A percentile compares a stretch with the other conserved stretches of the same genome.
Conservation (phyloP, 164 flowering plant species). For the Magnolia kwangsiensis region DNA sequence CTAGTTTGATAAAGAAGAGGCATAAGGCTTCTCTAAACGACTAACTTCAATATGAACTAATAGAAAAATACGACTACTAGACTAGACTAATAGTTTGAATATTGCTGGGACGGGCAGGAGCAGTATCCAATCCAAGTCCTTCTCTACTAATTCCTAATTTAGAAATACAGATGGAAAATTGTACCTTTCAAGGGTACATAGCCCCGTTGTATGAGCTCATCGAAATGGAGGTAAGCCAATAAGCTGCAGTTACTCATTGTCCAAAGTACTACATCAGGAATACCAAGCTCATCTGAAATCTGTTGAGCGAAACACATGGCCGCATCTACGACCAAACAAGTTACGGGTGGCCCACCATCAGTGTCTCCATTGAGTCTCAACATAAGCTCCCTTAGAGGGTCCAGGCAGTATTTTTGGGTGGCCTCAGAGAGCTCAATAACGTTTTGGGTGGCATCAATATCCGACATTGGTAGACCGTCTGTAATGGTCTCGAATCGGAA, state of each 20-base stretch:
- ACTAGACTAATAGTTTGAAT: too few species aligned
- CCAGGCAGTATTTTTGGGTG: conserved; percentile 14
- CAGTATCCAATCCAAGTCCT: too few species aligned
- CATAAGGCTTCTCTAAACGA: too few species aligned
- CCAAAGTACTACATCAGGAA: conserved; percentile 38
- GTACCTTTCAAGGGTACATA: conserved; percentile 14
- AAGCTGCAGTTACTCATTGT: conserved; percentile 43
- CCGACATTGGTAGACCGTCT: conserved; percentile 37
- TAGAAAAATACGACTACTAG: too few species aligned
- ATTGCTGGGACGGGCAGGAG: too few species aligned
- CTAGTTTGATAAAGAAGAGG: too few species aligned
- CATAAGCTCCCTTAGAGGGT: conserved; percentile 26
- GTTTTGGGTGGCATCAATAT: conserved; percentile 27
- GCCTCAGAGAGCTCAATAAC: conserved; percentile 7
- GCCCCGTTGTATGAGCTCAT: conserved; percentile 27
- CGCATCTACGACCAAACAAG: conserved; percentile 38
- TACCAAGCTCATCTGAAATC: conserved; percentile 33
- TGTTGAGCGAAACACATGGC: conserved; percentile 39
- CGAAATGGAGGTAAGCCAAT: conserved; percentile 29
- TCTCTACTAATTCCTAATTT: too few species aligned
- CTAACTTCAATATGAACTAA: too few species aligned
- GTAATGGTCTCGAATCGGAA: conserved; percentile 42
- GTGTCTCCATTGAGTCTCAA: conserved; percentile 18
- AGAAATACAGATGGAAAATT: too few species aligned
- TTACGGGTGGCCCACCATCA: conserved; percentile 26